Base-by-base conservation (phyloP, 768 basidiomycete species). In the Suillus alpinus region DNA sequence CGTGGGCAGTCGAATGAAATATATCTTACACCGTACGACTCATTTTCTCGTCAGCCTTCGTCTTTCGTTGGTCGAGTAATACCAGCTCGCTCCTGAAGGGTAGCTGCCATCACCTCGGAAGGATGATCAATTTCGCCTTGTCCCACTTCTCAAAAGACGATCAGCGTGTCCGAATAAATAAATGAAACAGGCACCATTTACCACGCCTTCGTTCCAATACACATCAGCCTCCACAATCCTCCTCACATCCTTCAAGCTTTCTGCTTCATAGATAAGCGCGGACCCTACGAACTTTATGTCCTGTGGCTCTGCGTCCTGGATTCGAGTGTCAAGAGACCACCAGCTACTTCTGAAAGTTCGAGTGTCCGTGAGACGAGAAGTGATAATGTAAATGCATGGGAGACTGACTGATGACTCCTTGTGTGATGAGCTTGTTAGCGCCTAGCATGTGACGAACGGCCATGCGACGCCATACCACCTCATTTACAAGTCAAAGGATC, bases 221-320 rank as follows among this genome's bases (percentile, higher is more conserved):
- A 76, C 18, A 59, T 83, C 81, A 43, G 62, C 62, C 63, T 82
- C 75, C 18, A 79, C 67, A 36, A 71, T 55, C 70, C 81, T 72
- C 51, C 70, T 71, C 52, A 77, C 75, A 3, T 70, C 77, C 39
- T 84, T 85, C 46, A 87, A 69, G 36, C 74, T 80, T 55, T 80
- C 79, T 2, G 83, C 83, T 65, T 87, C 80, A 57, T 77, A 80
- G 29, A 89, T 74, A 46, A 87, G 74, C 60, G 78, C 71, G 0
- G 85, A 88, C n/a, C 85, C 87, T 39, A 86, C 72, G 73, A 89
- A 78, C 69, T 84, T 86, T 70, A 79, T 83, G 34, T 81, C 74
- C 12, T 76, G 76, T 16, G 71, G 74, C 0, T 79, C 77, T 7
- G 76, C 75, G 8, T 75, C 73, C 57, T 82, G 71, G 83, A 86